These are phyloP conservation scores for Parafenestella ontariensis DNA, from an alignment of 2,329 filamentous ascomycete species.

Conservation along the genomic window DNA sequence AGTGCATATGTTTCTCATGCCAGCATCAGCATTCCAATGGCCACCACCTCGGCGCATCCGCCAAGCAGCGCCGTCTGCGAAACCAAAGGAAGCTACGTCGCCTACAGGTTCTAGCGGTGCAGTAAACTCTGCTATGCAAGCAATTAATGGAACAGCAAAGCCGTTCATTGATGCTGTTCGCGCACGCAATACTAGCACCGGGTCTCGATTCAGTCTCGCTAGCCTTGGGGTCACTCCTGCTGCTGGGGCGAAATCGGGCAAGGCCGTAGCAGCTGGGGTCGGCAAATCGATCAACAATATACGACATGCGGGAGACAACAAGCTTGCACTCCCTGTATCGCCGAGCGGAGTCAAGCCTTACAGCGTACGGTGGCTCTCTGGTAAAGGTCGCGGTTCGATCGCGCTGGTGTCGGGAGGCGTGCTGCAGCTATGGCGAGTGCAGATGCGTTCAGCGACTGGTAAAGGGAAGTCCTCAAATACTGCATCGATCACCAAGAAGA, in stretches of 20 bases:
- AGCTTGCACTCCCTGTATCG: slow-evolving; percentile 70
- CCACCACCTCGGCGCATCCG: slow-evolving; percentile 69
- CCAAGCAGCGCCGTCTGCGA: slow-evolving; percentile 29
- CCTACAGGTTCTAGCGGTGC: slow-evolving; percentile 42
- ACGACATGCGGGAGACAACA: slow-evolving; percentile 77
- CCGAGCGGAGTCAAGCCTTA: slow-evolving; percentile 61
- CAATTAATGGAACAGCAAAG: slow-evolving; percentile 53
- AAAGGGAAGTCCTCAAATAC: slow-evolving; percentile 51
- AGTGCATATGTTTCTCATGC: slow-evolving; percentile 89
- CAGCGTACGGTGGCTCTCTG: slow-evolving; percentile 71
- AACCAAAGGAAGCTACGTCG: slow-evolving; percentile 41
- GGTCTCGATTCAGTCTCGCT: slow-evolving; percentile 45
- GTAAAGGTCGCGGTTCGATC: slow-evolving; percentile 67
- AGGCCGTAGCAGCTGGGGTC: slow-evolving; percentile 75
- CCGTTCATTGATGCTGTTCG: slow-evolving; percentile 48
- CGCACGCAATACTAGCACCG: slow-evolving; percentile 40
- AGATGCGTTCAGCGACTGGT: slow-evolving; percentile 53
- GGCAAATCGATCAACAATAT: slow-evolving; percentile 75
- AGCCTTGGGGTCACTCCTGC: slow-evolving; percentile 51
- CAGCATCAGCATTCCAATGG: slow-evolving; percentile 83
- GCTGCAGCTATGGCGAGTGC: slow-evolving; percentile 70
- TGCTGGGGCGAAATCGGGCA: slow-evolving; percentile 68
- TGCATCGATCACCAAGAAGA: slow-evolving; percentile 59
- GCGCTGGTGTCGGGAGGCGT: slow-evolving; percentile 71
- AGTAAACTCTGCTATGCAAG: slow-evolving; percentile 51